Evolutionary conservation across 1,284 basidiomycete species (phyloP), one percentile per base, ranked within the genome.

Genomic region (Anthracocystis walkeri): DNA sequence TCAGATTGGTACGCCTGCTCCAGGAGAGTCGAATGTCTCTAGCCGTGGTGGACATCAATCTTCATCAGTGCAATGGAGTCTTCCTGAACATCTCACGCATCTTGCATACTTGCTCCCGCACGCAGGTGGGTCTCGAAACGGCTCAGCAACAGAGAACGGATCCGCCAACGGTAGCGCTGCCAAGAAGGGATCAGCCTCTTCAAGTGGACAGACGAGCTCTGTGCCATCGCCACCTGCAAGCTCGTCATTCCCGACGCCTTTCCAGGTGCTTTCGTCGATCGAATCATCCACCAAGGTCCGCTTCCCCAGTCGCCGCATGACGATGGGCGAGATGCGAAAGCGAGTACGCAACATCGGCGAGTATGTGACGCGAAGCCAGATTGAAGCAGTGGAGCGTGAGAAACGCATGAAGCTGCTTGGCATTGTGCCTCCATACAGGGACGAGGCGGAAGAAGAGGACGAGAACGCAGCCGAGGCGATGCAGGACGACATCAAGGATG

Each of bases 301-400:
- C 79, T 99, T 94, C 91, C 96, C 96, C 0, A 90, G 90, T 72
- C 96, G 97, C 86, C 89, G 96, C 56, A 94, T 92, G 89, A 97
- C 95, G 77, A 91, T 96, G 25, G 92, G 91, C 20, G 96, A 99
- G 84, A 97, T 99, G 94, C 93, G 94, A 85, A 97, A 98, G 87
- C 90, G 96, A 21, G 94, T 97, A 21, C 89, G 94, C 49, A 90
- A 92, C 61, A 89, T 98, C 64, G 90, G 96, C 38, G 96, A 98
- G 82, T 98, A 94, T 90, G 93, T 88, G 18, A 86, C 86, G 0
- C 77, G 87, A 21, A 82, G 85, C 29, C 85, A 85, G 72, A 76
- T 85, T 23, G 86, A 87, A 65, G 82, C 84, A 35, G 81, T 81
- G 20, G 86, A 86, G 50, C 70, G 85, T 7, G 84, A 79, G 50